These are phyloP conservation scores for Clausena lansium DNA, from an alignment of 345 rosid genomes.

Conservation along the genomic window DNA sequence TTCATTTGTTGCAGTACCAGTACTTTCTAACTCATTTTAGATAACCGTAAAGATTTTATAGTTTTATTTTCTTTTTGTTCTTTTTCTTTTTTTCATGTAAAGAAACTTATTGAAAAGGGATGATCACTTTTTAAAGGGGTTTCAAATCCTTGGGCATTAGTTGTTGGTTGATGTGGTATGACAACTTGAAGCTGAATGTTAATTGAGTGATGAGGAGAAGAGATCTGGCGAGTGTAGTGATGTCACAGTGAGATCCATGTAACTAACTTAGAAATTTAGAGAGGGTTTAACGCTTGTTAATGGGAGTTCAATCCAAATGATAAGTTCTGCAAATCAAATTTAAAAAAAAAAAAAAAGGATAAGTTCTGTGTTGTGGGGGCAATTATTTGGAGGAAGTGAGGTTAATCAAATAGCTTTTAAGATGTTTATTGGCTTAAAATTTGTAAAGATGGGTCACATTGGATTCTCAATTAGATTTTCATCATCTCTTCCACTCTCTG, in stretches of 20 bases:
- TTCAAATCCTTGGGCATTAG: neutral
- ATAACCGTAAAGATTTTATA: neutral
- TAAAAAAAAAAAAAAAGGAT: too few species aligned
- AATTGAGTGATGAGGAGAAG: constrained; percentile 2
- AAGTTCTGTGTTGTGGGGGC: neutral
- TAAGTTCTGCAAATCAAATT: neutral
- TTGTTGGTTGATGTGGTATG: neutral
- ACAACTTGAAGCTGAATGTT: neutral
- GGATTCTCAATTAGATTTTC: neutral
- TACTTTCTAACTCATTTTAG: neutral
- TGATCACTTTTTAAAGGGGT: neutral
- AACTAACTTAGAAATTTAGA: neutral
- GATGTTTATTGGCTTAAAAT: neutral
- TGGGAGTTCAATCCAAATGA: neutral
- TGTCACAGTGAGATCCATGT: neutral
- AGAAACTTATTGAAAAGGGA: neutral
- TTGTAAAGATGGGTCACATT: neutral
- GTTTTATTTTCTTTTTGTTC: neutral
- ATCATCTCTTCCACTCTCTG: neutral
- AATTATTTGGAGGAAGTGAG: neutral
- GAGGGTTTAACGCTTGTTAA: neutral
- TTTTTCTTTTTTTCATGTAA: neutral
- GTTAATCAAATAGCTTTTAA: neutral
- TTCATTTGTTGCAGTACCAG: neutral
- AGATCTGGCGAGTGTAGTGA: neutral